Conservation (phyloP, 805 yeast genomes). For the Blastobotrys robertii region DNA sequence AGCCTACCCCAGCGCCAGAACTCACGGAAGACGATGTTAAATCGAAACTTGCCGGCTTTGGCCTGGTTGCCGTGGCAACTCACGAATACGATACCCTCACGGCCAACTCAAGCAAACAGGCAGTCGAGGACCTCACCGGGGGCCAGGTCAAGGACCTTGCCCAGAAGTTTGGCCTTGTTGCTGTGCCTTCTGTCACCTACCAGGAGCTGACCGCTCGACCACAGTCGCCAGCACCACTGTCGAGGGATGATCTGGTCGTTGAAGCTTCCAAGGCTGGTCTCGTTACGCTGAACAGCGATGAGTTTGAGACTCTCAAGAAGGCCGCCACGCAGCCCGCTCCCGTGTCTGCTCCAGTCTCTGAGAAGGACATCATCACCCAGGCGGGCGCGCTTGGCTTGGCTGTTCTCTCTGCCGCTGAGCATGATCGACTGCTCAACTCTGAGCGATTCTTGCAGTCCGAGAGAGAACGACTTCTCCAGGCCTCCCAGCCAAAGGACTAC, state of each 20-base stretch:
- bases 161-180: conserved; percentile 14
- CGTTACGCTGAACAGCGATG: conserved; percentile 3
- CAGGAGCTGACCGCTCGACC: conserved; percentile 3
- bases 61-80: conserved; percentile 26
- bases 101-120: not conserved
- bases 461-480: too few relatives aligned
- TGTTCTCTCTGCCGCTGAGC: too few relatives aligned
- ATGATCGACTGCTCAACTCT: not conserved
- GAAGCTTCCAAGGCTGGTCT: conserved; percentile 6
- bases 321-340: not conserved
- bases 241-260: conserved; percentile 4
- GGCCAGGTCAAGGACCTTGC: conserved; percentile 23
- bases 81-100: conserved; percentile 15
- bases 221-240: conserved; percentile 1
- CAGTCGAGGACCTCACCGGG: not conserved
- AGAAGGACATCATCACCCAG: too few relatives aligned
- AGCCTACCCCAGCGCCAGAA: conserved; percentile 1
- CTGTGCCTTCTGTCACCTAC: conserved; percentile 21
- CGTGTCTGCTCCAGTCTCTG: too few relatives aligned
- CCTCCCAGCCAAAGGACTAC: not conserved
- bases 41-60: conserved; percentile 16
- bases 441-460: not conserved
- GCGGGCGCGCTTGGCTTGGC: too few relatives aligned
- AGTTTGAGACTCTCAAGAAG: conserved; percentile 2
- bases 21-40: conserved; percentile 6